phyloP scores from a whole-genome alignment of 345 rosid species.

The Euphorbia pulcherrima region DNA sequence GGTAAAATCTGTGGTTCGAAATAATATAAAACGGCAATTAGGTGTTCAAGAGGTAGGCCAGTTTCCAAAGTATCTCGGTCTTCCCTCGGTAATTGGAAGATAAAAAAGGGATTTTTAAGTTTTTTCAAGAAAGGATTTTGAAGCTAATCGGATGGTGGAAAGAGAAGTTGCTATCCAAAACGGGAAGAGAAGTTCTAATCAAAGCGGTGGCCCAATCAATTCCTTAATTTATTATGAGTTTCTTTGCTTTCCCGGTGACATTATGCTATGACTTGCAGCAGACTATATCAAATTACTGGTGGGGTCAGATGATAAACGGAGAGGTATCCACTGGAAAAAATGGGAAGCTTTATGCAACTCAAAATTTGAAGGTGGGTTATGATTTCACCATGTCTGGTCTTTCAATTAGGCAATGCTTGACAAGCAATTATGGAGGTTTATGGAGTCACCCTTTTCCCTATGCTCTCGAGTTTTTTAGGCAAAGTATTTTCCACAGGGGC shows the following conservation, averaged over 20 bases:
- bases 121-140: rapidly evolving
- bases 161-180: neutral
- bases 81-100: neutral
- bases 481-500: too few species aligned
- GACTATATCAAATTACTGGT: neutral
- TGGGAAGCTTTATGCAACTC: too few species aligned
- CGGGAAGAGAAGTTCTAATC: neutral
- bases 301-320: neutral
- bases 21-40: too few species aligned
- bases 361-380: too few species aligned
- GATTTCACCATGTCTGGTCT: too few species aligned
- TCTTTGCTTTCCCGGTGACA: neutral
- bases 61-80: neutral
- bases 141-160: neutral
- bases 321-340: too few species aligned
- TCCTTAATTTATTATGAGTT: neutral
- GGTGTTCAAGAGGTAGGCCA: neutral
- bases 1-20: too few species aligned
- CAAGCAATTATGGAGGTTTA: too few species aligned
- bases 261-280: neutral
- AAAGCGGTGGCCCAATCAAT: neutral
- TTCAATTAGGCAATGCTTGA: too few species aligned
- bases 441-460: too few species aligned
- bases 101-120: neutral
- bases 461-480: too few species aligned